Conservation (phyloP, 2,329 filamentous ascomycete species). For the Zalaria sp. region DNA sequence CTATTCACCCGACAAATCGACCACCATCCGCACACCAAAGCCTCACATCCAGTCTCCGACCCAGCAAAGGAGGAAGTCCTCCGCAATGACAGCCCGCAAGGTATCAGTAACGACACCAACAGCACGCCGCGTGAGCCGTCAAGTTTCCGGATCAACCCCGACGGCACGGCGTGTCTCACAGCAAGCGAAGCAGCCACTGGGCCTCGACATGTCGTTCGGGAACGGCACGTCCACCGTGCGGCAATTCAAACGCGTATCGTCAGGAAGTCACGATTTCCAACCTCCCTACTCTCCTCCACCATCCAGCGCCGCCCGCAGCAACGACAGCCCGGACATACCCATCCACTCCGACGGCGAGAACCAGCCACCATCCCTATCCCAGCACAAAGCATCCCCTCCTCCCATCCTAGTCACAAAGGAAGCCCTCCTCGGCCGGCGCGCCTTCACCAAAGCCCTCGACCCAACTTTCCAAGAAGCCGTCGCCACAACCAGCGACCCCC, state of each 20-base stretch:
- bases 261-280: conserved; percentile 10
- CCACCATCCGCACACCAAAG: conserved; percentile 23
- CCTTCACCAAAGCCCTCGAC: conserved; percentile 71
- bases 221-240: conserved; percentile 86
- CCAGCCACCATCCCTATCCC: conserved; percentile 32
- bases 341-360: conserved; percentile 47
- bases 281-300: conserved; percentile 8
- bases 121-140: conserved; percentile 16
- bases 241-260: conserved; percentile 76
- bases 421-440: conserved; percentile 62
- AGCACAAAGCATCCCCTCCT: conserved; percentile 5
- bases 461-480: conserved; percentile 73
- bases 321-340: background rate
- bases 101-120: conserved; percentile 18
- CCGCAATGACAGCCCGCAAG: conserved; percentile 22
- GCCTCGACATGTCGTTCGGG: conserved; percentile 83
- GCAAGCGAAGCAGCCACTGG: conserved; percentile 57
- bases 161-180: conserved; percentile 30
- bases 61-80: conserved; percentile 20
- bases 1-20: conserved; percentile 11
- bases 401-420: conserved; percentile 46
- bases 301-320: conserved; percentile 2
- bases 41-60: conserved; percentile 14
- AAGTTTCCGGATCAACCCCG: conserved; percentile 22
- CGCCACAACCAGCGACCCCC: conserved; percentile 49